A percentile compares a stretch with the other conserved stretches of the same genome.
These are phyloP conservation scores for Naganishia randhawae DNA, from an alignment of 768 basidiomycete species.

Conservation along the genomic window DNA sequence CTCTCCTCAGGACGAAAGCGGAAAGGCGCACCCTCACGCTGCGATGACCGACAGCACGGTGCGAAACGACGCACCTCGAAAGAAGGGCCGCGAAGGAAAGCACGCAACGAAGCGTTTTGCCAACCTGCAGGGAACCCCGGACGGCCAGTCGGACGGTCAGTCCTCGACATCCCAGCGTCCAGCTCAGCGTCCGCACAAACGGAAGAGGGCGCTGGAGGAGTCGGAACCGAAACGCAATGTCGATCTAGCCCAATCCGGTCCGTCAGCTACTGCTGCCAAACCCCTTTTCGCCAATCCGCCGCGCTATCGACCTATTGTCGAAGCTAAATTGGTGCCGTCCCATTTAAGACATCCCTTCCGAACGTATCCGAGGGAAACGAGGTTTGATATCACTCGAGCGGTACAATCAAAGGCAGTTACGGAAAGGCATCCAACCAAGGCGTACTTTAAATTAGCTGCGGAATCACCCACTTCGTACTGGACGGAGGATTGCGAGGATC, in stretches of 20 bases:
- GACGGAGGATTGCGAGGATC: neutral
- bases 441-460: constrained; percentile 21
- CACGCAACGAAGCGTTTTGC: too few species aligned
- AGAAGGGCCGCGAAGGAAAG: too few species aligned
- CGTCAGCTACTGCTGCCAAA: neutral
- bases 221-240: neutral
- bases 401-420: neutral
- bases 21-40: too few species aligned
- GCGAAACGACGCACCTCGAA: too few species aligned
- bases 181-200: neutral
- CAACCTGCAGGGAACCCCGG: too few species aligned
- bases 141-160: too few species aligned
- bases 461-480: constrained; percentile 13
- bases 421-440: constrained; percentile 11
- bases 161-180: too few species aligned
- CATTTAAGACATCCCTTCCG: constrained; percentile 29
- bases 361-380: constrained; percentile 6
- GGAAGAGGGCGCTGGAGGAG: neutral
- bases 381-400: constrained; percentile 19
- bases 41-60: too few species aligned
- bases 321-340: constrained; percentile 17
- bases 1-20: too few species aligned
- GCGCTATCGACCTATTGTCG: constrained; percentile 5
- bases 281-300: neutral
- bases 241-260: neutral